These are phyloP conservation scores for Saccharomycopsis sp. DNA, from an alignment of 805 yeast species.

Conservation along the genomic window DNA sequence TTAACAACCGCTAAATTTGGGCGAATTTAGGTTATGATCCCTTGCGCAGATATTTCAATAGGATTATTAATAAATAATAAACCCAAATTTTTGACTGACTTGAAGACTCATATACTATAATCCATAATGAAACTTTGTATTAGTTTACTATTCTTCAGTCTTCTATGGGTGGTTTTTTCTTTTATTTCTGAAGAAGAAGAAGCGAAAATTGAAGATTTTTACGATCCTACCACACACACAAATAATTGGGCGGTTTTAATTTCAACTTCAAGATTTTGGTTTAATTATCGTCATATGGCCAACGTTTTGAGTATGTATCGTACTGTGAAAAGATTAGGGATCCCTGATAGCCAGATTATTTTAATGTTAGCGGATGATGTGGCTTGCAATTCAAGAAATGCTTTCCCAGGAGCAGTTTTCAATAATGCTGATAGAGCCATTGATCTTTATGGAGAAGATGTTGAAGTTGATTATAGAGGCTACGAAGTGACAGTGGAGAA, in stretches of 20 bases:
- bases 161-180: background rate
- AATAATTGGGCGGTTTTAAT: slow-evolving; percentile 80
- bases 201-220: background rate
- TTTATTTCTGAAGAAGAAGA: background rate
- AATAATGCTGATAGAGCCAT: slow-evolving; percentile 87
- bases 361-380: slow-evolving; percentile 94
- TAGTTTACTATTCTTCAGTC: background rate
- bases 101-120: background rate
- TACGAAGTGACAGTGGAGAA: slow-evolving; percentile 98
- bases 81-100: too few species aligned
- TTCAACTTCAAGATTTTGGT: slow-evolving; percentile 96
- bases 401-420: slow-evolving; percentile 93
- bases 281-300: slow-evolving; percentile 96
- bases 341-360: slow-evolving; percentile 95
- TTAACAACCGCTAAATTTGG: too few species aligned
- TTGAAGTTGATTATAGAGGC: slow-evolving; percentile 95
- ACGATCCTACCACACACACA: slow-evolving; percentile 36
- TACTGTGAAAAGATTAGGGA: slow-evolving; percentile 91
- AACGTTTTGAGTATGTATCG: slow-evolving; percentile 89
- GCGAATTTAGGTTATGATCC: too few species aligned
- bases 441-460: slow-evolving; percentile 87
- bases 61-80: slow-evolving; percentile 1
- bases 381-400: slow-evolving; percentile 92
- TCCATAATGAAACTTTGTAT: background rate
- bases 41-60: slow-evolving; percentile 60